Base-by-base conservation (phyloP, 176 grass and related monocot species). In the Musa schizocarpa region DNA sequence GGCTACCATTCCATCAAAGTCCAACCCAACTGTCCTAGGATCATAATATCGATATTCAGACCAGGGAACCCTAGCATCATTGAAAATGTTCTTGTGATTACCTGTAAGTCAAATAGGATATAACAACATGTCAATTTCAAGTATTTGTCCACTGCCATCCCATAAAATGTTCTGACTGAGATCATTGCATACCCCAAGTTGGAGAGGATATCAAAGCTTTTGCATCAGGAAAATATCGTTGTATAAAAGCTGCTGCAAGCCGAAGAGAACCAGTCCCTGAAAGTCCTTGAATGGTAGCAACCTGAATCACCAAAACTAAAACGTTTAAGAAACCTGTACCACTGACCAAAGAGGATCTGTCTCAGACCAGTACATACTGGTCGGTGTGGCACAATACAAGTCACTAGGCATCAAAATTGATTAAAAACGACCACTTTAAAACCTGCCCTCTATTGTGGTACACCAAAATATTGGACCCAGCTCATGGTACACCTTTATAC, bases 1-100 rank as follows among this genome's bases (percentile, higher is more conserved):
- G 50, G 86, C 84, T 87, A 98, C 63, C 95, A 93, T 98, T 86
- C 95, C 95, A 23, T 98, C 86, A 76, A 93, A 98, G 89, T 98
- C 88, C 84, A 98, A 83, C 5, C 94, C 94, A 77, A 98, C 90
- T 76, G 94, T 93, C 83, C 89, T 98, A 49, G 95, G 95, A 21
- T 98, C 88, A 78, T 91, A 98, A 70, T 98, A 98, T 50, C 88
- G 82, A 78, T 98, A 98, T 76, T 98, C 95, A 83, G 90, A 93
- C 95, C 95, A 98, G 77, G 90, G 95, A 77, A 98, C 88, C 74
- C 84, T 92, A 52, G 90, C 88, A 93, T 98, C 95, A 84, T 91
- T 98, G 69, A 98, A 98, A 53, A 98, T 98, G 84, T 93, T 98
- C 81, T 93, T 98, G 65, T 98, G 95, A 84, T 98, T 98, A 29